Evolutionary conservation across 495 filamentous ascomycete species (phyloP), one percentile per base, ranked within the genome.

Genomic region (Podospora pseudocomata): DNA sequence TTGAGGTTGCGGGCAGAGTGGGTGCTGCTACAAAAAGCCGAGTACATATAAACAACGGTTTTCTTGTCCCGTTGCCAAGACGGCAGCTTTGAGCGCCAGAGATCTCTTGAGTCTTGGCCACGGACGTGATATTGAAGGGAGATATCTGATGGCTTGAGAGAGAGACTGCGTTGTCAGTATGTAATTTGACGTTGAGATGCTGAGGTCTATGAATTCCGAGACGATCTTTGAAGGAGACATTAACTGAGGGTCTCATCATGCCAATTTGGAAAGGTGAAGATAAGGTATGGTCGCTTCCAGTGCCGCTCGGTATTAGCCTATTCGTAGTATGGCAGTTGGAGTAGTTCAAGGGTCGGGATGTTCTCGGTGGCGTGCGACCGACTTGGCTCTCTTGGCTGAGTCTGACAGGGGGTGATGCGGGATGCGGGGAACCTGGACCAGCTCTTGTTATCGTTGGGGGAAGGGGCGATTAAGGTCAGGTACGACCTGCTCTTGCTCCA

Each of bases 61-160:
- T 55, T 63, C 19, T 53, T 60, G 23, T 65, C 56, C 39, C 34
- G 58, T 53, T 60, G 68, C 61, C 68, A 64, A 64, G 65, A 60
- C 64, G 60, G 61, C 44, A 27, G 1, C 30, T 20, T 30, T 34
- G 11, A 62, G 15, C 3, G 18, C 16, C 44, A 49, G 26, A 63
- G 65, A 60, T 28, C 32, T 66, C 20, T 61, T 28, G 57, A 26
- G 55, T 58, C 55, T 58, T 58, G 55, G 55, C 55, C 55, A 7
- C 18, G 55, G 13, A 49, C 39, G 39, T 13, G 6, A 49, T 11
- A 3, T 0, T 16, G 15, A 49, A 49, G 7, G 23, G 23, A 23
- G 23, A 23, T 23, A 23, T 23, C 23, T 49, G 39, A 5, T 49
- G 39, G 13, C 39, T 2, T 18, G 34, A 39, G 34, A 16, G 15